Base-by-base conservation (phyloP, 169 alveolate genomes). In the Eimeria tenella region DNA sequence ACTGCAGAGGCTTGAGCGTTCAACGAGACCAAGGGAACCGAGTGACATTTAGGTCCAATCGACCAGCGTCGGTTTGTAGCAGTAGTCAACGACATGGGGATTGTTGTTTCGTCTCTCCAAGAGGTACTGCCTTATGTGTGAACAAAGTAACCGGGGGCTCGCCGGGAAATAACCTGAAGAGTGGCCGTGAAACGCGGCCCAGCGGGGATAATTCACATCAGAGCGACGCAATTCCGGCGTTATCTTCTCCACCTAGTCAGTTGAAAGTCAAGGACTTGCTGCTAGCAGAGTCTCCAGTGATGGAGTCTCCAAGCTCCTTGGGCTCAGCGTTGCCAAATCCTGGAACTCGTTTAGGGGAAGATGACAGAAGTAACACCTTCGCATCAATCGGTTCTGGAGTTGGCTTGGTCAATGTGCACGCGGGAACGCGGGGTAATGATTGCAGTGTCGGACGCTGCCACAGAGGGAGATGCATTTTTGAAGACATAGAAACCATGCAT, bases 251-350 rank as follows among this genome's bases (percentile, higher is more conserved):
- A 42, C 65, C 17, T 50, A 84, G 49, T 15, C 81, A 55, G 10
- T 13, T 84, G 81, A 79, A 75, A 42, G 91, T 63, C 9, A 58
- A 58, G 81, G 74, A 84, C 17, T 60, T 84, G 79, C 56, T 63
- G 49, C 63, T 60, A 62, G 75, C 90, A 56, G 91, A 84, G 53
- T 84, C 79, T 23, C 68, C 91, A 42, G 91, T 84, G n/a, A 62
- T 49, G 15, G 53, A 31, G 23, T 84, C 79, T 15, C 62, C 81
- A 58, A 49, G 63, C 60, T 19, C 81, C 52, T 17, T 23, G 56
- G 91, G 60, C 25, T 84, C 79, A 25, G 81, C 55, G 58, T 19
- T 42, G 50, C 75, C 71, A 13, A 53, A 31, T 10, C 31, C 81
- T 17, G 77, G 50, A 84, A 75, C 79, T 63, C 79, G 91, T 17